phyloP scores from a whole-genome alignment of 768 basidiomycete genomes.

The Panaeolus cyanescens region DNA sequence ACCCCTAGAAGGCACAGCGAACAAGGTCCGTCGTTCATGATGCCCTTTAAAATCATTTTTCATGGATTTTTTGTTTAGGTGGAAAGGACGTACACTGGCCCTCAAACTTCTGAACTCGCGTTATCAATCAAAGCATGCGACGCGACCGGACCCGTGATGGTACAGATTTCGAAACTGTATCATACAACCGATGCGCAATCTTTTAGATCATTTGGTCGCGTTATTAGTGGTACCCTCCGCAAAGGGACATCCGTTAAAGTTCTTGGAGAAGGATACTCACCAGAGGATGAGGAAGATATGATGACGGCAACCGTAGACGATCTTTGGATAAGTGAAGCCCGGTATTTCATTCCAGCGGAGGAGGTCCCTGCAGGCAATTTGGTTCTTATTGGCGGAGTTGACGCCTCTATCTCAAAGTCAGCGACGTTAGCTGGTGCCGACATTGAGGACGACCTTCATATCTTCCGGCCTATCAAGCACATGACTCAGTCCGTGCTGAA shows the following conservation, averaged over 20 bases:
- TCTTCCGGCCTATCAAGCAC: constrained; percentile 95
- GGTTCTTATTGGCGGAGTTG: constrained; percentile 90
- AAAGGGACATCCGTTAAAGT: constrained; percentile 90
- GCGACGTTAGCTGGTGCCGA: constrained; percentile 80
- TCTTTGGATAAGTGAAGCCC: constrained; percentile 88
- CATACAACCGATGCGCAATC: constrained; percentile 96
- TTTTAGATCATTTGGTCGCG: constrained; percentile 94
- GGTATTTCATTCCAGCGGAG: constrained; percentile 92
- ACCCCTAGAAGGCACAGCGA: constrained; percentile 57
- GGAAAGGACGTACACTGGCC: constrained; percentile 85
- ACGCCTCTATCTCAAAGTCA: constrained; percentile 92
- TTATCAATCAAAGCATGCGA: constrained; percentile 82
- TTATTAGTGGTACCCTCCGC: constrained; percentile 87
- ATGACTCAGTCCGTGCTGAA: constrained; percentile 97
- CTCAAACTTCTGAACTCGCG: constrained; percentile 80
- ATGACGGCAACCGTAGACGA: constrained; percentile 80
- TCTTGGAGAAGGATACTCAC: constrained; percentile 96
- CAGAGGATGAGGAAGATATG: constrained; percentile 99
- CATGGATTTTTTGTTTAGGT: constrained; percentile 50
- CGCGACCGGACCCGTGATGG: constrained; percentile 84
- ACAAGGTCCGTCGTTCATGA: constrained; percentile 51
- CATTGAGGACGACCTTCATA: constrained; percentile 85
- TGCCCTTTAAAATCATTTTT: neutral
- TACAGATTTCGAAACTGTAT: constrained; percentile 93
- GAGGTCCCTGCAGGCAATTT: constrained; percentile 92